A percentile compares a stretch with the other conserved stretches of the same genome.
phyloP scores from a whole-genome alignment of 768 basidiomycete genomes.

The Russula earlei region DNA sequence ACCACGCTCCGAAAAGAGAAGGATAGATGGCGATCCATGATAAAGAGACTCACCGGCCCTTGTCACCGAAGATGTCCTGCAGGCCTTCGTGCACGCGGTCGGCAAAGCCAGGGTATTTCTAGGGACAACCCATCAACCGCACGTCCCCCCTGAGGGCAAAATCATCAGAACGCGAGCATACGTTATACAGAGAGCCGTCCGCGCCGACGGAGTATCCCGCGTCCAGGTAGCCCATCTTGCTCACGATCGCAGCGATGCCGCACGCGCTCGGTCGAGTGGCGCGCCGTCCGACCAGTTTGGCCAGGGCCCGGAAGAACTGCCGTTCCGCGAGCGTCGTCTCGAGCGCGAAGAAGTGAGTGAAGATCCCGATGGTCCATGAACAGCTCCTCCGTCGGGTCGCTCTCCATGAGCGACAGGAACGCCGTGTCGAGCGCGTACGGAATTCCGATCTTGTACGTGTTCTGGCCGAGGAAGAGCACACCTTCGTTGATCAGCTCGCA shows the following conservation, averaged over 20 bases:
- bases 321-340: constrained; percentile 96
- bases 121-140: background rate
- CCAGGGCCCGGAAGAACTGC: constrained; percentile 93
- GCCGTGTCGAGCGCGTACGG: constrained; percentile 93
- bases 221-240: constrained; percentile 89
- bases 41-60: constrained; percentile 59
- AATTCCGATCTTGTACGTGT: constrained; percentile 95
- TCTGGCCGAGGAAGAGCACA: constrained; percentile 94
- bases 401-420: constrained; percentile 95
- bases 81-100: constrained; percentile 90
- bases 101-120: constrained; percentile 98
- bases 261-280: constrained; percentile 89
- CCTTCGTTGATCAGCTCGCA: constrained; percentile 95
- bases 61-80: constrained; percentile 92
- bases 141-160: background rate
- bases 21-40: background rate
- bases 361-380: constrained; percentile 96
- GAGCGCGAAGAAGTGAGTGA: constrained; percentile 92
- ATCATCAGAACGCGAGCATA: constrained; percentile 35
- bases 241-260: constrained; percentile 93
- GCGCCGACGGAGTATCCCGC: constrained; percentile 85
- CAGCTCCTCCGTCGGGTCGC: constrained; percentile 93
- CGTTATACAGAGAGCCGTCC: constrained; percentile 93
- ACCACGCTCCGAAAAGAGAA: background rate
- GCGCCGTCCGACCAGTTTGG: constrained; percentile 79